Evolutionary conservation across 305 asterid species (phyloP).

Genomic region (Fraxinus floribunda): DNA sequence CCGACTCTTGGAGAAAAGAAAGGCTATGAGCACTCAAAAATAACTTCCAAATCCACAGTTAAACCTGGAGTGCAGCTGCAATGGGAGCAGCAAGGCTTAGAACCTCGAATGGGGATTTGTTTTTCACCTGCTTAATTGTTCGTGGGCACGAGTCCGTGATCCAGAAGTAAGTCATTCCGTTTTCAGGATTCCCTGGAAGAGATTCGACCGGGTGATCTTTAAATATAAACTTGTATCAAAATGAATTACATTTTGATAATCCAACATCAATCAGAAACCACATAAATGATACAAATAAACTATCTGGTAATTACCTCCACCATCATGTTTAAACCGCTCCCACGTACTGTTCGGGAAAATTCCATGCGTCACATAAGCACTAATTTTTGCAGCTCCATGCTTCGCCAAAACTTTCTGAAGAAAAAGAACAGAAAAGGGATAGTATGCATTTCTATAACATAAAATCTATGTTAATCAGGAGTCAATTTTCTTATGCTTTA

Average conservation of each 20-base stretch:
- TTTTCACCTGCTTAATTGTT: constrained; percentile 78
- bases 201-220: constrained; percentile 10
- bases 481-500: neutral
- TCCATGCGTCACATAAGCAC: constrained; percentile 97
- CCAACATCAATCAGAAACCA: constrained; percentile 3
- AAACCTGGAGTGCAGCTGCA: constrained; percentile 85
- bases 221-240: neutral
- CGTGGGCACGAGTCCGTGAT: constrained; percentile 93
- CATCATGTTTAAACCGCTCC: constrained; percentile 76
- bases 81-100: constrained; percentile 84
- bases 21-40: neutral
- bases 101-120: constrained; percentile 74
- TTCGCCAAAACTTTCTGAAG: constrained; percentile 90
- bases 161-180: constrained; percentile 85
- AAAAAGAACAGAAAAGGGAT: constrained; percentile 10
- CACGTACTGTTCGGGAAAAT: constrained; percentile 87
- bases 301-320: constrained; percentile 54
- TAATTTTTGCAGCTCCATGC: constrained; percentile 80
- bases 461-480: neutral
- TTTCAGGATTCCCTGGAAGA: constrained; percentile 63
- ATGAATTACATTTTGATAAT: neutral
- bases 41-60: constrained; percentile 17
- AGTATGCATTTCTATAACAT: neutral
- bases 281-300: neutral
- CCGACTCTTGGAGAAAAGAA: neutral